Base-by-base conservation (phyloP, 1,139 yeast genomes). In the Yamadazyma buinensis region DNA sequence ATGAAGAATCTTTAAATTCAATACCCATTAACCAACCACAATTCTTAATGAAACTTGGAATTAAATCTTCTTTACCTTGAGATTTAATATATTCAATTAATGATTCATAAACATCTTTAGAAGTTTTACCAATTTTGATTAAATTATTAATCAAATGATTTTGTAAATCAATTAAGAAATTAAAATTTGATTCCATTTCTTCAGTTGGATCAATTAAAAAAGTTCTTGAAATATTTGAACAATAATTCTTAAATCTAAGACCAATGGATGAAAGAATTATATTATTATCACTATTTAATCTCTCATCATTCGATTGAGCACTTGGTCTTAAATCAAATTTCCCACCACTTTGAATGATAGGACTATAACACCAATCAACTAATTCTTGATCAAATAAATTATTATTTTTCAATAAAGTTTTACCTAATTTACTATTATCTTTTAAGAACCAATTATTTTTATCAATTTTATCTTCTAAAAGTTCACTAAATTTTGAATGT, bases 331-430 rank as follows among this genome's bases (percentile, higher is more conserved):
- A 68, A 56, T 88, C 95, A 54, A 80, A 90, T 35, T 80, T 79
- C 29, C 87, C 88, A 35, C 95, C 95, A 48, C 95, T 83, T 61
- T 90, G 95, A 39, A 92, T 74, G 38, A 87, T 84, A 21, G 98
- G 97, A 31, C 88, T 79, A 58, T 87, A 88, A 49, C 96, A 85
- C 97, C 97, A 92, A 58, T 92, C 97, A 24, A 92, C 64, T 43
- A 80, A 77, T 42, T 78, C 80, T 3, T 84, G 69, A 51, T 87
- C 95, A 47, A 87, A 84, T 37, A 78, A 79, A 32, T 64, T 52
- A 37, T 54, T 47, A 24, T 62, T 64, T 27, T 63, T 70, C 41
- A 65, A 56, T 22, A 75, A 54, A 39, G 72, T 75, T 46, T 80
- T 71, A 43, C 84, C 90, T 30, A 75, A 54, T 8, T 80, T 72